Conservation (phyloP, 2,329 filamentous ascomycete genomes). For the Clonostachys byssicola region DNA sequence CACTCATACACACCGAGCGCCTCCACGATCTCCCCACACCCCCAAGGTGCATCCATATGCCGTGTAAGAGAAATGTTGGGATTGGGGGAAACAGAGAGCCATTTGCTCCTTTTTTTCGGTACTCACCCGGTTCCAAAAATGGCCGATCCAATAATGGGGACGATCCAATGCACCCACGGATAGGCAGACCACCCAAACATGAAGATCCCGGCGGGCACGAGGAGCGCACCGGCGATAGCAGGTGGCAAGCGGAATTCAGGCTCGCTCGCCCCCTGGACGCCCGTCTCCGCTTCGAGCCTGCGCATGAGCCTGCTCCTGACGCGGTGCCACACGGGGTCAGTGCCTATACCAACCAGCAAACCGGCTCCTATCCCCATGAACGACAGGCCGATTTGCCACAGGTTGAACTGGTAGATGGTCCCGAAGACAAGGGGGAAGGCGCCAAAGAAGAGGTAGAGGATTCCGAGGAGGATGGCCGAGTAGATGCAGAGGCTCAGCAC, state of each 20-base stretch:
- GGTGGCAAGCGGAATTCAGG: constrained; percentile 84
- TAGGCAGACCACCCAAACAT: constrained; percentile 87
- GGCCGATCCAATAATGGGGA: constrained; percentile 67
- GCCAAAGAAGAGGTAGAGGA: constrained; percentile 88
- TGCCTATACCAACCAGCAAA: constrained; percentile 59
- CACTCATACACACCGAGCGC: too few relatives aligned
- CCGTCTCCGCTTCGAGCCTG: constrained; percentile 44
- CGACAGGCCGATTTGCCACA: constrained; percentile 75
- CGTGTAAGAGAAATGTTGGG: not conserved
- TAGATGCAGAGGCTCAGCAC: constrained; percentile 77
- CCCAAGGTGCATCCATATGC: not conserved
- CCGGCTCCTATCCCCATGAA: constrained; percentile 71
- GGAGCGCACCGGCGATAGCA: constrained; percentile 66
- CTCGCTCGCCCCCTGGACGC: constrained; percentile 58
- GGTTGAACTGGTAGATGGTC: constrained; percentile 68
- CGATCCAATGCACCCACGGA: constrained; percentile 69
- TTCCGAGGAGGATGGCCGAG: constrained; percentile 79
- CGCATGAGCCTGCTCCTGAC: constrained; percentile 55
- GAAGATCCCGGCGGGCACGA: constrained; percentile 80
- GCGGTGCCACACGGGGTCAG: constrained; percentile 62
- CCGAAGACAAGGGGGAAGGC: constrained; percentile 80
- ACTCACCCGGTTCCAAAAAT: constrained; percentile 70
- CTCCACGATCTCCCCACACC: too few relatives aligned
- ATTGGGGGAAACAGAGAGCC: not conserved
- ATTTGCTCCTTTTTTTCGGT: not conserved